These are phyloP conservation scores for Penicillium simplicissimum DNA, from an alignment of 495 filamentous ascomycete genomes.

Conservation along the genomic window DNA sequence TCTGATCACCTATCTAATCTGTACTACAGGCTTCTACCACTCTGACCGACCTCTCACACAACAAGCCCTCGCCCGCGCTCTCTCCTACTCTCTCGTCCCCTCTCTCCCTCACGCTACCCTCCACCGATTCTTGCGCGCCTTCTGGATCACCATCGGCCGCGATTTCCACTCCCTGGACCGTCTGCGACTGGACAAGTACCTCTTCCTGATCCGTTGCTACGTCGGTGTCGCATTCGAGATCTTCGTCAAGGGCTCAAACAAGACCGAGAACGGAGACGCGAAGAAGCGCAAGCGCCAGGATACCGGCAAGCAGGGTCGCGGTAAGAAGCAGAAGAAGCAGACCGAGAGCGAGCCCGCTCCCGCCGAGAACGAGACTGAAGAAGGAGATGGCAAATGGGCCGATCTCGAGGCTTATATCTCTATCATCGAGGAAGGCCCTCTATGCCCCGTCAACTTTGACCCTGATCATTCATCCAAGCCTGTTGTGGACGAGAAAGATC, in stretches of 20 bases:
- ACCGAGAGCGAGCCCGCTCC: slow-evolving; percentile 13
- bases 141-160: slow-evolving; percentile 85
- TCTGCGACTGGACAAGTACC: slow-evolving; percentile 88
- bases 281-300: slow-evolving; percentile 35
- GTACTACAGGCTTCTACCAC: slow-evolving; percentile 74
- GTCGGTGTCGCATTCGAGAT: slow-evolving; percentile 64
- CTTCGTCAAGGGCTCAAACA: slow-evolving; percentile 36
- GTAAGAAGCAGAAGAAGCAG: slow-evolving; percentile 43
- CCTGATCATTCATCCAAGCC: slow-evolving; percentile 37
- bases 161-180: slow-evolving; percentile 85
- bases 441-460: slow-evolving; percentile 48
- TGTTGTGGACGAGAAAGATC: slow-evolving; percentile 29
- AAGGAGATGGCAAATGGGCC: slow-evolving; percentile 41
- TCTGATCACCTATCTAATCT: neutral
- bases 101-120: slow-evolving; percentile 58
- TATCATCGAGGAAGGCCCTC: slow-evolving; percentile 45
- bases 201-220: slow-evolving; percentile 78
- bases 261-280: slow-evolving; percentile 18
- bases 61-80: slow-evolving; percentile 76
- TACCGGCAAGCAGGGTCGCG: slow-evolving; percentile 39
- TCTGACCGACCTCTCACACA: slow-evolving; percentile 84
- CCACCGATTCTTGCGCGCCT: slow-evolving; percentile 65
- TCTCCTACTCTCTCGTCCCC: slow-evolving; percentile 74
- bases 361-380: slow-evolving; percentile 23
- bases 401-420: slow-evolving; percentile 44